phyloP scores from a whole-genome alignment of 1,284 basidiomycete species.

The Leccinum pachyderme region DNA sequence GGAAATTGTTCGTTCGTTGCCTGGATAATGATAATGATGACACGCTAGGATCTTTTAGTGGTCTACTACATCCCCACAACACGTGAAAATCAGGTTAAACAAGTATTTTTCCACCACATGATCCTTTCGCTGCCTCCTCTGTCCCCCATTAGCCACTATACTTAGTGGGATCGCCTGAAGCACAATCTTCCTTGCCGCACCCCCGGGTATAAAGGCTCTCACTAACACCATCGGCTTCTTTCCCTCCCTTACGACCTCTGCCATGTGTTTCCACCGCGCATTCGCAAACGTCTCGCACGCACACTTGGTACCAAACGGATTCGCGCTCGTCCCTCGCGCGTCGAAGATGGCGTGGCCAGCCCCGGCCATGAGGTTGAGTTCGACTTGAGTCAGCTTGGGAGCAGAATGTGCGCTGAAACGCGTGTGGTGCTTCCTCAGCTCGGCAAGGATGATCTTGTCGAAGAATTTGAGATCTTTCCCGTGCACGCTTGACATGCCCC shows the following conservation, averaged over 20 bases:
- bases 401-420: slow-evolving; percentile 10
- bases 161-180: slow-evolving; percentile 28
- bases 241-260: slow-evolving; percentile 16
- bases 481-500: slow-evolving; percentile 23
- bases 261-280: slow-evolving; percentile 25
- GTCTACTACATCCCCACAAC: slow-evolving; percentile 16
- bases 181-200: slow-evolving; percentile 27
- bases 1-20: too few species aligned
- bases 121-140: slow-evolving; percentile 1
- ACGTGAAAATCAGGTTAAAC: slow-evolving; percentile 27
- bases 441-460: slow-evolving; percentile 26
- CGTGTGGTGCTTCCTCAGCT: slow-evolving; percentile 23
- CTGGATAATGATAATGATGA: too few species aligned
- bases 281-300: slow-evolving; percentile 24
- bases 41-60: neutral
- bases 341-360: slow-evolving; percentile 19
- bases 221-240: slow-evolving; percentile 22
- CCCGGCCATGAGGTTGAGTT: slow-evolving; percentile 25
- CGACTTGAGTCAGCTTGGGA: slow-evolving; percentile 26
- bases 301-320: slow-evolving; percentile 27
- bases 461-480: slow-evolving; percentile 28
- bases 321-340: slow-evolving; percentile 17
- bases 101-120: slow-evolving; percentile 12
- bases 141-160: slow-evolving; percentile 7
- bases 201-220: slow-evolving; percentile 29